Base-by-base conservation (phyloP, 768 basidiomycete species). In the Boletus sp. region DNA sequence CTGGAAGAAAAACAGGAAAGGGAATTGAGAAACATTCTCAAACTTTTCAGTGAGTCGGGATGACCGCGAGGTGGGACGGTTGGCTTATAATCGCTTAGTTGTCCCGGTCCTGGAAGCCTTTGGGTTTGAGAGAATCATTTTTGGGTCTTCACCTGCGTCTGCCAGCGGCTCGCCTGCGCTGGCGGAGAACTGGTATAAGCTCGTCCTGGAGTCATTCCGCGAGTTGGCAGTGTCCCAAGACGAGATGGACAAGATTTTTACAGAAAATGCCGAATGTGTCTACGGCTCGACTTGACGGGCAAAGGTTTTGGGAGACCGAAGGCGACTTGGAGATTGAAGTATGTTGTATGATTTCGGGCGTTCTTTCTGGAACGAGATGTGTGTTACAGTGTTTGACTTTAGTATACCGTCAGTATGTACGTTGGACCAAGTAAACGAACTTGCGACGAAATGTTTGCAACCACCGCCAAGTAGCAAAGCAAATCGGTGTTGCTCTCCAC, bases 31-130 rank as follows among this genome's bases (percentile, higher is more conserved):
- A 79, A 84, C 48, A 76, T 88, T 53, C 82, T 92, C 70, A 93
- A 88, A 76, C 88, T 93, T 82, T 93, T 90, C 72, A 74, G 90
- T 93, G 64, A 74, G 90, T 84, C 17, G 2, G 14, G 1, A 35
- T 34, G 38, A 23, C 9, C 13, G 8, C 34, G 0, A 46, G 11
- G 4, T 13, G 30, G 8, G 9, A 7, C 21, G 3, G 0, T 29
- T 19, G 10, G 19, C 54, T 69, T 35, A 59, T 46, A 43, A 23
- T 30, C 47, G 2, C 17, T 5, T 55, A 93, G 90, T 93, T 59
- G 87, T 84, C 8, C 91, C 88, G 15, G 85, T 87, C 35, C 72
- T 92, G 57, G 91, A 93, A 67, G 91, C 91, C 3, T 93, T 93
- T 66, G 91, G 91, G 7, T 89, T 82, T 62, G 78, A 88, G 62